Conservation (phyloP, 345 rosid species). For the Linum trigynum region DNA sequence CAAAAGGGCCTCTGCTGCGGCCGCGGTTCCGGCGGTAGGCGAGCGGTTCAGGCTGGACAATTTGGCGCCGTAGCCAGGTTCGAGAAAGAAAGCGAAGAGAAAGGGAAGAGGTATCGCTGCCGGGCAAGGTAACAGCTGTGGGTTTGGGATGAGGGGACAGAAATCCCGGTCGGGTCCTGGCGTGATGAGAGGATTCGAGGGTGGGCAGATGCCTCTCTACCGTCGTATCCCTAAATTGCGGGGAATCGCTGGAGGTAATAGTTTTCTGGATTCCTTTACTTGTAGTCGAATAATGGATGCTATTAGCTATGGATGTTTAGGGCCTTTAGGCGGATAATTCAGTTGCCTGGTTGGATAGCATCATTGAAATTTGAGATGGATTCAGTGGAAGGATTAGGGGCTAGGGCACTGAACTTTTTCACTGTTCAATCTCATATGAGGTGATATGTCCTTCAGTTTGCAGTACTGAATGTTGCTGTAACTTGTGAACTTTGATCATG, state of each 20-base stretch:
- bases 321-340: no score
- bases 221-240: slow-evolving; percentile 84
- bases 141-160: slow-evolving; percentile 98
- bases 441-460: no score
- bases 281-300: not conserved
- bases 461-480: no score
- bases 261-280: not conserved
- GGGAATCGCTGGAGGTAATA: slow-evolving; percentile 89
- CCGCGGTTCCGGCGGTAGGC: slow-evolving; percentile 8
- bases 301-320: not conserved
- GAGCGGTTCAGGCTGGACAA: slow-evolving; percentile 64
- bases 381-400: not conserved
- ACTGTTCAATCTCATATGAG: no score
- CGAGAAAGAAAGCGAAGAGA: slow-evolving; percentile 78
- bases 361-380: not conserved
- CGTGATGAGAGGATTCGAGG: slow-evolving; percentile 76
- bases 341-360: no score
- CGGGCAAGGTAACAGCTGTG: slow-evolving; percentile 89
- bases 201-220: slow-evolving; percentile 93
- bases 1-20: slow-evolving; percentile 24
- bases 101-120: slow-evolving; percentile 90
- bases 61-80: slow-evolving; percentile 83
- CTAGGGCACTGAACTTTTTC: no score
- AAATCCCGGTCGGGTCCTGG: slow-evolving; percentile 94
- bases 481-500: no score